A percentile compares a stretch with the other conserved stretches of the same genome.
Conservation (phyloP, 441 rosid species). For the Bruguiera hainesii region DNA sequence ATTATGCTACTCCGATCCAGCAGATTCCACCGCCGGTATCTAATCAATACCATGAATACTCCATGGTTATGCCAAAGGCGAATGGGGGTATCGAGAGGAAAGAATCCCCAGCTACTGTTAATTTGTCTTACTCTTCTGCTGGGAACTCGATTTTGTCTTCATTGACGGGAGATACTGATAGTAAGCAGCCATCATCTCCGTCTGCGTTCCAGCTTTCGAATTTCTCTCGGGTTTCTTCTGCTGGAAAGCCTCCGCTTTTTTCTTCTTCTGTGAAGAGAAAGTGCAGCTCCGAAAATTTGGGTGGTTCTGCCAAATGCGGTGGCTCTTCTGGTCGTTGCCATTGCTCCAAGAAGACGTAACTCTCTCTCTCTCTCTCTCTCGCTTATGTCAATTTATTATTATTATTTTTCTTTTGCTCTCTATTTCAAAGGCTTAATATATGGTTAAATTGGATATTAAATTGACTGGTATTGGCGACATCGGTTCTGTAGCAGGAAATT, state of each 20-base stretch:
- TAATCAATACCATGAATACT: constrained; percentile 23
- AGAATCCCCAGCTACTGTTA: constrained; percentile 51
- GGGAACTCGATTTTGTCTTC: constrained; percentile 47
- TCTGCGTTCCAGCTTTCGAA: constrained; percentile 58
- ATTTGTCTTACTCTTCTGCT: constrained; percentile 57
- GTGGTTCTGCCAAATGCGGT: constrained; percentile 59
- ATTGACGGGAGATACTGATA: constrained; percentile 43
- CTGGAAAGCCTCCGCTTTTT: constrained; percentile 52
- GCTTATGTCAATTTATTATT: too few relatives aligned
- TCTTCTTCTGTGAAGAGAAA: constrained; percentile 58
- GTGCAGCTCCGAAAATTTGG: constrained; percentile 52
- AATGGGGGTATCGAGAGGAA: constrained; percentile 34
- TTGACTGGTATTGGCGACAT: neutral
- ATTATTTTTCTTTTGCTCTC: neutral
- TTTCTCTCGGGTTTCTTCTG: constrained; percentile 45
- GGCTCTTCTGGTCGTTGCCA: constrained; percentile 63
- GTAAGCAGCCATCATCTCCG: constrained; percentile 41
- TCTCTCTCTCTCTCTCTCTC: too few relatives aligned
- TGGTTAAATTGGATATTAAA: neutral
- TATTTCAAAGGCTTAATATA: neutral
- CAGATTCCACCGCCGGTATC: constrained; percentile 42
- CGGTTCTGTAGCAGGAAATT: constrained; percentile 38
- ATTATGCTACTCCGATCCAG: constrained; percentile 62
- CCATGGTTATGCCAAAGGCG: constrained; percentile 17
- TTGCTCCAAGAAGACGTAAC: constrained; percentile 71